Conservation (phyloP, 1,284 basidiomycete species). For the Melampsora larici-populina region DNA sequence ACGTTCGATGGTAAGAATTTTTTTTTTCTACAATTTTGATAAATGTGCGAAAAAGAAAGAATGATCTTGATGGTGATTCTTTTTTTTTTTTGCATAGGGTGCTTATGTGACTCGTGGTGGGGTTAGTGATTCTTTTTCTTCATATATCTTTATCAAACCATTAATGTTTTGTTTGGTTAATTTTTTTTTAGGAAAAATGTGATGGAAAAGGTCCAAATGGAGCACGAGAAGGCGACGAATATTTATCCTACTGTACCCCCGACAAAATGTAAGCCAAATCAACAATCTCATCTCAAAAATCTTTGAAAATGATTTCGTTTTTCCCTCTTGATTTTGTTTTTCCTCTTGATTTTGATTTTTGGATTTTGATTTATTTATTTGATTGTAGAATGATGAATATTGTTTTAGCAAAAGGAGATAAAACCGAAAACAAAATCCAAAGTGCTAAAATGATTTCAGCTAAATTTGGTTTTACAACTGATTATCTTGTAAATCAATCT, state of each 20-base stretch:
- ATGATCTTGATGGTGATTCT: too few species aligned
- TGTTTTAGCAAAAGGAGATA: conserved; percentile 27
- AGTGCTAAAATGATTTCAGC: conserved; percentile 32
- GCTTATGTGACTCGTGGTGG: conserved; percentile 22
- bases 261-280: conserved; percentile 33
- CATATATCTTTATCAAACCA: neutral
- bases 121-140: conserved; percentile 1
- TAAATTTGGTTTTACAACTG: conserved; percentile 41
- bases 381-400: conserved; percentile 44
- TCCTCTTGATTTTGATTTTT: too few species aligned
- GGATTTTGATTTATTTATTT: too few species aligned
- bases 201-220: conserved; percentile 32
- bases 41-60: too few species aligned
- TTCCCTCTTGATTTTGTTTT: too few species aligned
- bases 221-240: conserved; percentile 5
- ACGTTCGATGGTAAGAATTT: neutral
- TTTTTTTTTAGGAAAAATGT: conserved; percentile 19
- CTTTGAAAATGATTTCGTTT: too few species aligned
- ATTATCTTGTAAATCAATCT: conserved; percentile 38
- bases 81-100: neutral
- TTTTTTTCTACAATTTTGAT: too few species aligned
- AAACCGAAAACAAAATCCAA: conserved; percentile 30
- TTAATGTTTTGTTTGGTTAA: neutral
- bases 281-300: too few species aligned
- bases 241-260: conserved; percentile 17